Conservation (phyloP, 2,329 filamentous ascomycete species). For the Chaetomium globosum region DNA sequence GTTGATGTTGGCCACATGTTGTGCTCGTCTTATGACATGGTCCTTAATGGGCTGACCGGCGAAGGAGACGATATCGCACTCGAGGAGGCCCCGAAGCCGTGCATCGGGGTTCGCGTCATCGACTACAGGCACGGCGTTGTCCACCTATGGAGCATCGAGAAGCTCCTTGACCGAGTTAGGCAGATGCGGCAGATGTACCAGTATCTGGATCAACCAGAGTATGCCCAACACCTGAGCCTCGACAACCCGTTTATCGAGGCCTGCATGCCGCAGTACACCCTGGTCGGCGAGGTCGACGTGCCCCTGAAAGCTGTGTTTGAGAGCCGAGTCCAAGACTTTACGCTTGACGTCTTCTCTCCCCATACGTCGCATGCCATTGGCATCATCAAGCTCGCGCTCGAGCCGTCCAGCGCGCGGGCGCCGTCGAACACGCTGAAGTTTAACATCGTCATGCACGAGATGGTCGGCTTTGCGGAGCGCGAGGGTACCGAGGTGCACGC, state of each 20-base stretch:
- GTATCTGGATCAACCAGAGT: constrained; percentile 93
- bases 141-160: constrained; percentile 92
- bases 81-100: constrained; percentile 82
- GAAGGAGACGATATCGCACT: constrained; percentile 83
- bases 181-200: constrained; percentile 97
- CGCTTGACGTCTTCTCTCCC: constrained; percentile 85
- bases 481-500: constrained; percentile 96
- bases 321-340: constrained; percentile 90
- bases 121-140: constrained; percentile 86
- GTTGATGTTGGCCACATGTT: constrained; percentile 85
- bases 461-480: constrained; percentile 90
- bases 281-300: constrained; percentile 90
- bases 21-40: constrained; percentile 94
- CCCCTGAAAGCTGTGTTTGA: constrained; percentile 92
- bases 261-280: constrained; percentile 88
- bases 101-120: constrained; percentile 84
- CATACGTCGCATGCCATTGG: constrained; percentile 90
- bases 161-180: constrained; percentile 81
- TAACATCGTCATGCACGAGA: constrained; percentile 97
- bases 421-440: constrained; percentile 94
- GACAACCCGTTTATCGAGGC: constrained; percentile 92
- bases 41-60: constrained; percentile 83
- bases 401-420: constrained; percentile 89
- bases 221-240: constrained; percentile 86
- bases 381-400: constrained; percentile 85